Evolutionary conservation across 2,329 filamentous ascomycete species (phyloP).

Genomic region (Fusarium sterilihyphosum): DNA sequence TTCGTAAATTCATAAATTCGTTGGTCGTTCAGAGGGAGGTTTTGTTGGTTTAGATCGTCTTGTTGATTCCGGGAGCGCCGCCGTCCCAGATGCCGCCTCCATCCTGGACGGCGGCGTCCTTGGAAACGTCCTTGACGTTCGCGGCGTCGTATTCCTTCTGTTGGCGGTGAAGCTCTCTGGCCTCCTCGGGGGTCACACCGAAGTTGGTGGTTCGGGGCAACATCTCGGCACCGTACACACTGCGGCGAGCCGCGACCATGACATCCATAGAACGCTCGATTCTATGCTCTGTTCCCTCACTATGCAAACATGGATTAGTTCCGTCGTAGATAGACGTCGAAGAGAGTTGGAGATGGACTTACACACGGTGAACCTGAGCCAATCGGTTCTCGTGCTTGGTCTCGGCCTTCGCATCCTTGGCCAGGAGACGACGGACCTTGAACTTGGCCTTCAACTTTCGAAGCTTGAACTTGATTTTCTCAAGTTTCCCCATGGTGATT

Average conservation of each 20-base stretch:
- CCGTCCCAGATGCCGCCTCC: background rate
- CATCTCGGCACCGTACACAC: rapidly evolving
- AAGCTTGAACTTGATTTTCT: background rate
- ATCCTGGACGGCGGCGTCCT: background rate
- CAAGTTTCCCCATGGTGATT: rapidly evolving
- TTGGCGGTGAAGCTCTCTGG: no score
- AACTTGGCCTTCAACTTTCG: rapidly evolving
- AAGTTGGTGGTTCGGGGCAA: no score
- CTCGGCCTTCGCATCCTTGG: rapidly evolving
- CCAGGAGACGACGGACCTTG: rapidly evolving
- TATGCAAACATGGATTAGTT: background rate
- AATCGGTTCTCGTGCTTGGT: background rate
- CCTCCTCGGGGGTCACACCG: no score
- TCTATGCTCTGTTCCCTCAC: rapidly evolving
- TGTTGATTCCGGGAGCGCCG: background rate
- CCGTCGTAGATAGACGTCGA: background rate
- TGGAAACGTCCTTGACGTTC: rapidly evolving
- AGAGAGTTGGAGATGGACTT: slow-evolving; percentile 3
- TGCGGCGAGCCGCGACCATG: rapidly evolving
- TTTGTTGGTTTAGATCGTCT: no score
- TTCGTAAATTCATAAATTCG: background rate
- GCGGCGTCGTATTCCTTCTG: rapidly evolving
- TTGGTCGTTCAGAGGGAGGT: no score
- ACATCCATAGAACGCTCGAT: rapidly evolving
- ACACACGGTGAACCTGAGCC: background rate